phyloP scores from a whole-genome alignment of 352 stramenopile species.

The Hyaloperonospora brassicae region DNA sequence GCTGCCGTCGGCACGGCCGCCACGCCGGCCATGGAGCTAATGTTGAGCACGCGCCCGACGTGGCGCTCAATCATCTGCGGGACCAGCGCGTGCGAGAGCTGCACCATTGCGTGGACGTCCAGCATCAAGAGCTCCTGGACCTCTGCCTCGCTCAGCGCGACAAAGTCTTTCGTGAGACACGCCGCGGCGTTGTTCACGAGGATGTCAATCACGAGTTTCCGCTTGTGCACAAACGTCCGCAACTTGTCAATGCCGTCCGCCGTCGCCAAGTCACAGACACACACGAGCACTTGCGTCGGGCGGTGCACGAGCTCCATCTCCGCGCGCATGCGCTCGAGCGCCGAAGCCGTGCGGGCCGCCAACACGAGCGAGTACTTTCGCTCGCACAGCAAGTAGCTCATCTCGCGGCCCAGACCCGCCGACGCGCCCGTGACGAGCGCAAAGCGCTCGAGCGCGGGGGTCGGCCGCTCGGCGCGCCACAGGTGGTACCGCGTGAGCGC shows the following conservation, averaged over 20 bases:
- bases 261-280: constrained; percentile 50
- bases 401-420: constrained; percentile 62
- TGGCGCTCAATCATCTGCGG: constrained; percentile 66
- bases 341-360: constrained; percentile 42
- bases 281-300: constrained; percentile 49
- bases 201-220: constrained; percentile 69
- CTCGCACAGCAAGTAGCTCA: constrained; percentile 71
- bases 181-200: constrained; percentile 78
- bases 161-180: constrained; percentile 38
- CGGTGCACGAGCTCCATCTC: constrained; percentile 73
- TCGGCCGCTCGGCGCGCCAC: constrained; percentile 47
- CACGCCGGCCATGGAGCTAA: constrained; percentile 51
- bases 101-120: constrained; percentile 55
- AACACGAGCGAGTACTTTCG: constrained; percentile 77
- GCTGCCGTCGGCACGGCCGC: constrained; percentile 50
- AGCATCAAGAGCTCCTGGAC: constrained; percentile 63
- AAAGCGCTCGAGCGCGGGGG: constrained; percentile 44
- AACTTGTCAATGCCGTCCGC: constrained; percentile 46
- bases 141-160: constrained; percentile 26
- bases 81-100: constrained; percentile 55
- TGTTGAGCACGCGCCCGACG: constrained; percentile 72
- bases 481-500: constrained; percentile 56
- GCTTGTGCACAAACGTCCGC: constrained; percentile 42
- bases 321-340: constrained; percentile 56
- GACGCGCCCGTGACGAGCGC: constrained; percentile 72